A percentile compares a stretch with the other conserved stretches of the same genome.
These are phyloP conservation scores for Solanum bukasovii DNA, from an alignment of 257 asterid species.

Conservation along the genomic window DNA sequence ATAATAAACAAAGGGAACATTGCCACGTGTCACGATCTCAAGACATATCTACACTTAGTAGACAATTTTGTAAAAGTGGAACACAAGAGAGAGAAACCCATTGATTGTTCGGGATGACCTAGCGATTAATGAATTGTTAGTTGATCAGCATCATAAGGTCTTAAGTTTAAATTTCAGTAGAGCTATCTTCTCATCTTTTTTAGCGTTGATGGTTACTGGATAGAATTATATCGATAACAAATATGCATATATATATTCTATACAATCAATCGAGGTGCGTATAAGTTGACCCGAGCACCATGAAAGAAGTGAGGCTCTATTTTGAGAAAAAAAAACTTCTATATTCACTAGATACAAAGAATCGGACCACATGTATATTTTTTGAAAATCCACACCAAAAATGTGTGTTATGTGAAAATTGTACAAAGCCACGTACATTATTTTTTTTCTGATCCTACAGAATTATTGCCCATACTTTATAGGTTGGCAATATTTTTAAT, in stretches of 20 bases:
- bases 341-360: neutral
- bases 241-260: too few species aligned
- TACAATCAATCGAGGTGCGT: neutral
- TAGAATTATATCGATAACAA: neutral
- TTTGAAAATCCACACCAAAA: neutral
- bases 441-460: too few species aligned
- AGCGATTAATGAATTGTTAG: neutral
- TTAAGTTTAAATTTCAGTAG: neutral
- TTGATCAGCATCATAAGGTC: accelerated
- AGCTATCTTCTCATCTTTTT: neutral
- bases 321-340: neutral
- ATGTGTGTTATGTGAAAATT: neutral
- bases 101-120: neutral
- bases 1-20: conserved; percentile 26
- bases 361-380: neutral
- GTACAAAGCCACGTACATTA: neutral
- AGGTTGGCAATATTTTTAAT: neutral
- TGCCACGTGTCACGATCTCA: conserved; percentile 59
- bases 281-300: accelerated
- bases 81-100: neutral
- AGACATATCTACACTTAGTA: neutral
- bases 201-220: accelerated
- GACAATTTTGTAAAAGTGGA: neutral
- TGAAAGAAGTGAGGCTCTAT: neutral
- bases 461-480: neutral